These are phyloP conservation scores for Rhynchospora pubera DNA, from an alignment of 176 grass and related monocot species.

Conservation along the genomic window DNA sequence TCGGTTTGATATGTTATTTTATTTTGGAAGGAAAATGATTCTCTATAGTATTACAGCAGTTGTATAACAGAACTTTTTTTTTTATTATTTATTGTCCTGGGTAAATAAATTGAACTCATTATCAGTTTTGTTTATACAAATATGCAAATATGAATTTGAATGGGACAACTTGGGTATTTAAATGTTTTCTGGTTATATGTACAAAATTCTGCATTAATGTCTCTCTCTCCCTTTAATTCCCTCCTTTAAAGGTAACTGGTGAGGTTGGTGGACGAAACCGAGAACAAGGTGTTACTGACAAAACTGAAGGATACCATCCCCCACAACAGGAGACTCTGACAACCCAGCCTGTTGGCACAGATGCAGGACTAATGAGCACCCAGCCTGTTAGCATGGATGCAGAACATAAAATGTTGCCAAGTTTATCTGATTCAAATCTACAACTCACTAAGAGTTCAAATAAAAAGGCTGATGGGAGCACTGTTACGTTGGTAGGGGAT, in stretches of 20 bases:
- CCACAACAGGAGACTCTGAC: not conserved
- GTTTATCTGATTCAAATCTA: not conserved
- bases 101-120: not conserved
- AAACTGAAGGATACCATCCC: not conserved
- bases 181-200: not conserved
- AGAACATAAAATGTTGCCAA: not conserved
- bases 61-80: not conserved
- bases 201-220: not conserved
- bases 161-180: not conserved
- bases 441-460: not conserved
- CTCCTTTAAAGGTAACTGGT: not conserved
- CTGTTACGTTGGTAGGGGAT: not conserved
- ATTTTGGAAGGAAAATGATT: not conserved
- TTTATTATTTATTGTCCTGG: not conserved
- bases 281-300: not conserved
- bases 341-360: no score
- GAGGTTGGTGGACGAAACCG: not conserved
- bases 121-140: not conserved
- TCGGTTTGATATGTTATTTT: not conserved
- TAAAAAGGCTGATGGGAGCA: not conserved
- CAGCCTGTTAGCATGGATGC: not conserved
- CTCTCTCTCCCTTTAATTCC: no score
- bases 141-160: not conserved
- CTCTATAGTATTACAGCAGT: not conserved
- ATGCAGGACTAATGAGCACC: no score